Percentiles rank a stretch among this genome's conserved stretches.
These are phyloP conservation scores for Hebeloma cylindrosporum DNA, from an alignment of 768 basidiomycete genomes.

Conservation along the genomic window DNA sequence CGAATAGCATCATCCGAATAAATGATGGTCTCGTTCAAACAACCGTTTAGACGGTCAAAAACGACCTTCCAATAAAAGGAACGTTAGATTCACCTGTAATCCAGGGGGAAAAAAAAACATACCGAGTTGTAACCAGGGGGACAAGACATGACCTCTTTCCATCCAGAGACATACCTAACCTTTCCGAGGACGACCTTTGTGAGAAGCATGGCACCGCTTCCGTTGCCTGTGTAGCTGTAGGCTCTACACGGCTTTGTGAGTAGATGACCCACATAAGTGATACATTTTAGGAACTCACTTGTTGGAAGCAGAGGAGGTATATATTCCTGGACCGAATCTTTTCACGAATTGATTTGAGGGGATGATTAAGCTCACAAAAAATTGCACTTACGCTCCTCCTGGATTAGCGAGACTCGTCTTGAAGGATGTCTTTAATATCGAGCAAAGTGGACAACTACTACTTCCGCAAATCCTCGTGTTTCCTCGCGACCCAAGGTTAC, in stretches of 20 bases:
- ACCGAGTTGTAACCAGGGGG: slow-evolving; percentile 32
- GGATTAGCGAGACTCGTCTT: slow-evolving; percentile 29
- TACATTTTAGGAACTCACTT: slow-evolving; percentile 23
- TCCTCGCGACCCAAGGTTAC: slow-evolving; percentile 23
- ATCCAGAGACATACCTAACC: slow-evolving; percentile 17
- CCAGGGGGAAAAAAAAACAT: no score
- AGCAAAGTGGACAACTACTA: slow-evolving; percentile 24
- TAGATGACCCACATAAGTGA: background rate
- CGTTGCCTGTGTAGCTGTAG: slow-evolving; percentile 21
- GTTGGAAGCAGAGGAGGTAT: slow-evolving; percentile 30
- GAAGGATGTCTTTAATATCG: slow-evolving; percentile 33
- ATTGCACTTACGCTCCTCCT: slow-evolving; percentile 25
- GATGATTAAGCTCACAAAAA: background rate
- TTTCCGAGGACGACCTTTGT: slow-evolving; percentile 33
- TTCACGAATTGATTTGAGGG: background rate
- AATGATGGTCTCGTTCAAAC: slow-evolving; percentile 31
- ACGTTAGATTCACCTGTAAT: background rate
- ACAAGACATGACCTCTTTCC: slow-evolving; percentile 23
- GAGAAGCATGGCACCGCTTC: slow-evolving; percentile 25
- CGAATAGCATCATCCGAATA: slow-evolving; percentile 34
- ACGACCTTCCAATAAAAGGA: slow-evolving; percentile 17
- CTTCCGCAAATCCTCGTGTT: slow-evolving; percentile 26
- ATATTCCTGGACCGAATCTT: slow-evolving; percentile 32
- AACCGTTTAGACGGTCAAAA: slow-evolving; percentile 22
- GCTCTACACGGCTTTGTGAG: slow-evolving; percentile 20